Evolutionary conservation across 345 rosid genomes (phyloP).

Genomic region (Ceriops decandra): DNA sequence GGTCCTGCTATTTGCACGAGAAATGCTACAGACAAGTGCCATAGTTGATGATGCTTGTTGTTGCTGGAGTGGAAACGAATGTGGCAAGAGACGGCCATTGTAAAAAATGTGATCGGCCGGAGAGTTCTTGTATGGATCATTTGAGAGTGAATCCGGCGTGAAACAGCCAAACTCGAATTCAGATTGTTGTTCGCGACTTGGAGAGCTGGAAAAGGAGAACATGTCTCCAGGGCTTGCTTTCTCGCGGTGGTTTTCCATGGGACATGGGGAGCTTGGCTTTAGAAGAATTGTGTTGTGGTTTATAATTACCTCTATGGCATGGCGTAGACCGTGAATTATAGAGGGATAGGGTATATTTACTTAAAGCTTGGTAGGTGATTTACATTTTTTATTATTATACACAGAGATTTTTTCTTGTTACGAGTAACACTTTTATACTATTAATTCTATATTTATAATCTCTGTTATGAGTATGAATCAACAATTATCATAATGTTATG

Average conservation of each 20-base stretch:
- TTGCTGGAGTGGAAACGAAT: constrained; percentile 49
- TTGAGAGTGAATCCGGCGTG: constrained; percentile 55
- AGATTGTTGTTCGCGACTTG: constrained; percentile 32
- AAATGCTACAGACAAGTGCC: not conserved
- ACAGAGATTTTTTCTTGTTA: no score
- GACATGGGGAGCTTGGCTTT: constrained; percentile 12
- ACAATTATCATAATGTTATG: no score
- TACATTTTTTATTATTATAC: no score
- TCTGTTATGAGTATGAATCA: no score
- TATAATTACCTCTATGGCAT: constrained; percentile 14
- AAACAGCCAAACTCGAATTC: constrained; percentile 70
- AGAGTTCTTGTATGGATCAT: constrained; percentile 46
- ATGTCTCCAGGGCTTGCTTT: constrained; percentile 25
- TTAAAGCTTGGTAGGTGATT: not conserved
- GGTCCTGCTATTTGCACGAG: constrained; percentile 39
- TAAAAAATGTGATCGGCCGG: constrained; percentile 84
- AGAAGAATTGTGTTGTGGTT: not conserved
- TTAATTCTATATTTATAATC: no score
- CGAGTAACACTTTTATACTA: no score
- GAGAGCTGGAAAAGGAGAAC: constrained; percentile 47
- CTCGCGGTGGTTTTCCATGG: constrained; percentile 31
- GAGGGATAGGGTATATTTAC: not conserved
- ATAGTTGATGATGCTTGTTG: constrained; percentile 4
- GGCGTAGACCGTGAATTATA: constrained; percentile 2
- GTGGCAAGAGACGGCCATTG: constrained; percentile 80